phyloP scores from a whole-genome alignment of 2,329 filamentous ascomycete genomes.

The Sporothrix euskadiensis region DNA sequence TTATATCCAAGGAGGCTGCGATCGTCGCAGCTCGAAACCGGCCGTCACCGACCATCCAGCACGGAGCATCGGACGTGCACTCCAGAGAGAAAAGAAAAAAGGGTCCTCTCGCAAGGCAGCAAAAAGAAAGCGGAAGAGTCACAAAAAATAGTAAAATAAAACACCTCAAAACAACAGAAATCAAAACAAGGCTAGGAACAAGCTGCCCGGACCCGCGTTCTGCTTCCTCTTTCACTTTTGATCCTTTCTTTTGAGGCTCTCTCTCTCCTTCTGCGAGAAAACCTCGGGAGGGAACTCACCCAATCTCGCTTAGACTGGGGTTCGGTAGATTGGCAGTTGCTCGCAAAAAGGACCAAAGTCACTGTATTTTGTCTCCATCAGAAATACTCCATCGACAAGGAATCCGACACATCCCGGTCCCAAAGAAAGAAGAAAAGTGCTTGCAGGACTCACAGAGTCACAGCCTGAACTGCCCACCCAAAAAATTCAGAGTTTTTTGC shows the following conservation, averaged over 20 bases:
- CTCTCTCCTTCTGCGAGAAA: constrained; percentile 1
- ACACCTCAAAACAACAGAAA: background rate
- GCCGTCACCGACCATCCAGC: background rate
- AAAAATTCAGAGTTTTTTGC: background rate
- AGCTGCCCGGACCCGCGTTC: background rate
- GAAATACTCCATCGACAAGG: constrained; percentile 14
- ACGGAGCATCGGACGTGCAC: constrained; percentile 1
- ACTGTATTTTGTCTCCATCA: background rate
- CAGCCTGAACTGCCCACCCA: background rate
- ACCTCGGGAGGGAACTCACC: background rate
- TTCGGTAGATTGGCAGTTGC: constrained; percentile 27
- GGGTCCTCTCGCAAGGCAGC: background rate
- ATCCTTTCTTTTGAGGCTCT: background rate
- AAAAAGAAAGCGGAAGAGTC: background rate
- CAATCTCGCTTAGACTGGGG: constrained; percentile 26
- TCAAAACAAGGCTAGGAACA: constrained; percentile 4
- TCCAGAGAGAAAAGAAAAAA: background rate
- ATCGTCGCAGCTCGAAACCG: constrained; percentile 21
- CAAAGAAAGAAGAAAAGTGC: constrained; percentile 11
- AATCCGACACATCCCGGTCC: constrained; percentile 28
- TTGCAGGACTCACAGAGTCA: background rate
- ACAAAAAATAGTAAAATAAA: background rate
- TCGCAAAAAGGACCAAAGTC: background rate
- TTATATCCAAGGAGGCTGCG: background rate
- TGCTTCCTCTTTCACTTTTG: background rate